A percentile compares a stretch with the other conserved stretches of the same genome.
Conservation (phyloP, 2,329 filamentous ascomycete species). For the Diaporthe aspalathi region DNA sequence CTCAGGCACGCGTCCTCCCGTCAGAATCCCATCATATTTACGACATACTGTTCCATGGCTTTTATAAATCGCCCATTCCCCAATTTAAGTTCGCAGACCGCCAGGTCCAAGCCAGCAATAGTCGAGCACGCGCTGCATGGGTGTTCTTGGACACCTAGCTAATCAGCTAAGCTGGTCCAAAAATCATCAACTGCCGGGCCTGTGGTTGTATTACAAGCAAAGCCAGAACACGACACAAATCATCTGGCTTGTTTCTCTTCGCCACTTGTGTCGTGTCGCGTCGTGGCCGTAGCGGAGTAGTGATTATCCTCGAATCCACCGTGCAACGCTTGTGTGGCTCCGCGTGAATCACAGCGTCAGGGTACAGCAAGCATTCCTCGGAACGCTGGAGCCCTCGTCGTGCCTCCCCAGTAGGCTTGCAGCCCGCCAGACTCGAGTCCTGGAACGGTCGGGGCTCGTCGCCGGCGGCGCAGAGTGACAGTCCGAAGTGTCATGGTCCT, state of each 20-base stretch:
- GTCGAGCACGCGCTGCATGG: neutral
- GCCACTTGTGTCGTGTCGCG: neutral
- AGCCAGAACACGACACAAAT: slow-evolving; percentile 1
- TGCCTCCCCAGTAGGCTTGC: neutral
- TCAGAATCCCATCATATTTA: slow-evolving; percentile 23
- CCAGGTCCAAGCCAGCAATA: neutral
- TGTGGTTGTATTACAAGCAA: too few species aligned
- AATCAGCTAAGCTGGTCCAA: neutral
- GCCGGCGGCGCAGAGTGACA: slow-evolving; percentile 24
- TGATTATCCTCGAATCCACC: neutral
- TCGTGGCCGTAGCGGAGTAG: neutral
- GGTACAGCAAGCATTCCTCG: neutral
- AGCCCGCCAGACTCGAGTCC: neutral
- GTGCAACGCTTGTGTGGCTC: neutral
- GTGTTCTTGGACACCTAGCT: neutral
- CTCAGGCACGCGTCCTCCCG: neutral
- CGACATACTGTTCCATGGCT: slow-evolving; percentile 23
- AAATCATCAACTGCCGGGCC: neutral
- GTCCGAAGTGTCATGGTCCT: slow-evolving; percentile 22
- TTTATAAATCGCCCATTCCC: slow-evolving; percentile 20
- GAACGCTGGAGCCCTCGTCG: neutral
- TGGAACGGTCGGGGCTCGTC: slow-evolving; percentile 16
- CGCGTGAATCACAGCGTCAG: neutral
- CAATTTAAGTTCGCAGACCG: slow-evolving; percentile 18
- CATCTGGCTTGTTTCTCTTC: neutral